Base-by-base conservation (phyloP, 345 rosid species). In the Murraya koenigii region DNA sequence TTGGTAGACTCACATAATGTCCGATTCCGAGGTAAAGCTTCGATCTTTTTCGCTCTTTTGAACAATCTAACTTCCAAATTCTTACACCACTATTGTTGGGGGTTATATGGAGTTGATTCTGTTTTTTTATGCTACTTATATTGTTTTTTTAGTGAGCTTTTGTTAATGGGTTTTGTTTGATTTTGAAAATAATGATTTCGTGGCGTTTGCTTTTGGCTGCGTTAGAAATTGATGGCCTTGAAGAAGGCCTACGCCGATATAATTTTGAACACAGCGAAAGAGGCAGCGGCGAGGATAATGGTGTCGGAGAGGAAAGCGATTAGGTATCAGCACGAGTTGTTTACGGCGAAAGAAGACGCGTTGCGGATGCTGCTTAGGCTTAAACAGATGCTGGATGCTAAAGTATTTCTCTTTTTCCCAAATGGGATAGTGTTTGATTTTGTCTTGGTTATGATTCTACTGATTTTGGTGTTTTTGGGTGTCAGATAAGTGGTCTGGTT, bases 211-310 rank as follows among this genome's bases (percentile, higher is more conserved):
- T 77, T 55, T 69, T 71, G 28, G 33, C 28, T 35, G 25, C 28
- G 74, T 55, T 87, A 96, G 95, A 94, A 88, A 85, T 85, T 89
- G 83, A 86, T 84, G 78, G 97, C 95, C 77, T 82, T 96, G 90
- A 90, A 96, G 87, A 94, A 88, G 92, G 99, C 96, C 39, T 96
- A 94, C 74, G 99, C 99, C 74, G 98, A 92, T 74, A 91, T 92
- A 68, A 90, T 95, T 55, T 84, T 94, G 83, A 94, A 91, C 79
- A 87, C 97, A 20, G 94, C 97, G 22, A 95, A 90, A 85, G 99
- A 96, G 77, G 95, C 98, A 69, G 97, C 98, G 77, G 94, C 91
- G 67, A 90, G 97, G 83, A 89, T 92, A 79, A 86, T 92, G 90
- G 85, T 82, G 68, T 90, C 98, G 25, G 99, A 96, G 87, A 88